Evolutionary conservation across 1,139 yeast species (phyloP).

Genomic region (Yamadazyma diddensiae): DNA sequence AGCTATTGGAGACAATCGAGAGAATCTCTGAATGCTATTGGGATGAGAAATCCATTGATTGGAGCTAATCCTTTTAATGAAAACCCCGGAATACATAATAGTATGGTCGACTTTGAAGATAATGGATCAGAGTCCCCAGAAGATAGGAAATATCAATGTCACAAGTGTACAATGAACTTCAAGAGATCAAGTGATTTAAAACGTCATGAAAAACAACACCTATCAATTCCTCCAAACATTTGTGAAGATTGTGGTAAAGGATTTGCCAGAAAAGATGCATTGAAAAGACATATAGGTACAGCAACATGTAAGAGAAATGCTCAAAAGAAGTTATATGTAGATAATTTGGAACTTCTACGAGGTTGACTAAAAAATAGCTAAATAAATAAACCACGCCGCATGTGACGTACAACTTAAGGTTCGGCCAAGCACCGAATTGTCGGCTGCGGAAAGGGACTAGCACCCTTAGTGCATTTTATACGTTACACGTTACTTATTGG

Average conservation of each 20-base stretch:
- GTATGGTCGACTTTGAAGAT: not conserved
- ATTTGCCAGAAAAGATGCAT: slow-evolving; percentile 77
- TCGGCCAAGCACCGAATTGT: too few species aligned
- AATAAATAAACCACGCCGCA: too few species aligned
- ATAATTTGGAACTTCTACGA: slow-evolving; percentile 25
- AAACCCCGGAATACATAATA: not conserved
- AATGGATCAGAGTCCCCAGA: slow-evolving; percentile 5
- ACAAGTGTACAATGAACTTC: slow-evolving; percentile 53
- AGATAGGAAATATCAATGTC: slow-evolving; percentile 40
- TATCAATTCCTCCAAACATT: slow-evolving; percentile 60
- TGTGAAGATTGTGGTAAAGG: slow-evolving; percentile 78
- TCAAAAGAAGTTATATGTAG: slow-evolving; percentile 43
- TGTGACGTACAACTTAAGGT: too few species aligned
- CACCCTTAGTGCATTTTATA: too few species aligned
- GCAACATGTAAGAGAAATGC: slow-evolving; percentile 68
- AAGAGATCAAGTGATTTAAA: slow-evolving; percentile 63
- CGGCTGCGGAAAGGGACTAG: too few species aligned
- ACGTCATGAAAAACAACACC: slow-evolving; percentile 62
- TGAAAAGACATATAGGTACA: slow-evolving; percentile 70
- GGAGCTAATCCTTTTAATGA: slow-evolving; percentile 7
- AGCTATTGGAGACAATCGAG: slow-evolving; percentile 4
- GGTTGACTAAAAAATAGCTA: too few species aligned
- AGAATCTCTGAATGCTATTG: not conserved
- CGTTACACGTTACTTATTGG: too few species aligned
- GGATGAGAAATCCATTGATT: slow-evolving; percentile 4